A percentile compares a stretch with the other conserved stretches of the same genome.
Conservation (phyloP, 441 rosid species). For the Gossypium trilobum region DNA sequence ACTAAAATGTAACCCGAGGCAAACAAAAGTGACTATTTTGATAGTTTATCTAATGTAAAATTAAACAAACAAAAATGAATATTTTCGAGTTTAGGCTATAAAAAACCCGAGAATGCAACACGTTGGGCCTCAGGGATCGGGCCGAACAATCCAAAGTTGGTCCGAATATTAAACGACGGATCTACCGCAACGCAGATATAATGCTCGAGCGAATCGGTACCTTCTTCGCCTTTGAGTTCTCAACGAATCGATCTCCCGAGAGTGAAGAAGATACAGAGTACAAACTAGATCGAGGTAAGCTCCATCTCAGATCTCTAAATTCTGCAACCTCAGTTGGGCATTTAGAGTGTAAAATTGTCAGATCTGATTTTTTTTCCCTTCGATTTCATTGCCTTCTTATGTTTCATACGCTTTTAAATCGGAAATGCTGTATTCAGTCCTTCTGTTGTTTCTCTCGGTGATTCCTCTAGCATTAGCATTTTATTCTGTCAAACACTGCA, state of each 20-base stretch:
- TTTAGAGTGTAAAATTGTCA: background rate
- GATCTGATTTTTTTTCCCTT: background rate
- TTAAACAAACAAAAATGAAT: no score
- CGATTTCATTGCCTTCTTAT: background rate
- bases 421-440: background rate
- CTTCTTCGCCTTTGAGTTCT: background rate
- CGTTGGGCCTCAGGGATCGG: background rate
- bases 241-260: background rate
- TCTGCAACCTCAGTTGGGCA: background rate
- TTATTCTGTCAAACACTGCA: background rate
- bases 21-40: no score
- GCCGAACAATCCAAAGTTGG: background rate
- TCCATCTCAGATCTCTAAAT: background rate
- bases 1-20: no score
- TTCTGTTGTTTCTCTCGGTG: background rate
- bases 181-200: background rate
- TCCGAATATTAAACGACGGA: background rate
- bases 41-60: no score
- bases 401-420: background rate
- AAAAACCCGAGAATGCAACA: no score
- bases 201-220: background rate
- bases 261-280: background rate
- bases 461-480: background rate
- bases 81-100: no score
- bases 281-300: slow-evolving; percentile 3